Base-by-base conservation (phyloP, 2,329 filamentous ascomycete genomes). In the Phoma sp. region DNA sequence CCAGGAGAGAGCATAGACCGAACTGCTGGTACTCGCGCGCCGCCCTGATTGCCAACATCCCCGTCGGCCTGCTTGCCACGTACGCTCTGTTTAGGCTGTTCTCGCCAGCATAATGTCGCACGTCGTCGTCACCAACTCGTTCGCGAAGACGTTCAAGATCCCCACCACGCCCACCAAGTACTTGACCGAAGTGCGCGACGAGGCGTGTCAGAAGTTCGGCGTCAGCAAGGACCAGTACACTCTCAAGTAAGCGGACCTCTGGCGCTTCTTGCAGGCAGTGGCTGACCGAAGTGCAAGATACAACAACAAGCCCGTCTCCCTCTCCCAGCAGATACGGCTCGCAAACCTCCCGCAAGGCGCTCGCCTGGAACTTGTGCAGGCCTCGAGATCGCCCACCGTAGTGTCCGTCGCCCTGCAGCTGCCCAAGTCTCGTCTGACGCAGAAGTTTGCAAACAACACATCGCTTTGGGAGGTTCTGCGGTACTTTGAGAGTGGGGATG, bases 381-480 rank as follows among this genome's bases (percentile, higher is more conserved):
- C 89, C 55, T 95, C 93, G 40, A 90, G 90, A 52, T 95, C 92
- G 0, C 89, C 93, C 0, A 88, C 91, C 1, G 89, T 89, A 42
- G 89, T 99, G 51, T 92, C 89, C 36, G 89, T 99, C 37, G 93
- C 91, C n/a, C 79, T 99, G 10, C 90, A 96, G 70, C 80, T 97
- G 25, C 90, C 91, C 3, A 82, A 87, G 32, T 84, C 87, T 22
- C 86, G 92, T 27, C 77, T 96, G 36, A 85, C 87, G 51, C 88
- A 95, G 71, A 96, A 95, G 70, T 92, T 98, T 57, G 87, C 93
- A 1, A 96, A 90, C 73, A 89, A 91, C 61, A 90, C 91, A 32
- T 90, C 91, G 14, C 73, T 99, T 75, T 99, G 95, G 95, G 85
- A 91, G 63, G 81, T 98, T 25, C 73, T 99, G 52, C 88, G 95